phyloP scores from a whole-genome alignment of 768 basidiomycete species.

The Neoboletus subvelutipes region DNA sequence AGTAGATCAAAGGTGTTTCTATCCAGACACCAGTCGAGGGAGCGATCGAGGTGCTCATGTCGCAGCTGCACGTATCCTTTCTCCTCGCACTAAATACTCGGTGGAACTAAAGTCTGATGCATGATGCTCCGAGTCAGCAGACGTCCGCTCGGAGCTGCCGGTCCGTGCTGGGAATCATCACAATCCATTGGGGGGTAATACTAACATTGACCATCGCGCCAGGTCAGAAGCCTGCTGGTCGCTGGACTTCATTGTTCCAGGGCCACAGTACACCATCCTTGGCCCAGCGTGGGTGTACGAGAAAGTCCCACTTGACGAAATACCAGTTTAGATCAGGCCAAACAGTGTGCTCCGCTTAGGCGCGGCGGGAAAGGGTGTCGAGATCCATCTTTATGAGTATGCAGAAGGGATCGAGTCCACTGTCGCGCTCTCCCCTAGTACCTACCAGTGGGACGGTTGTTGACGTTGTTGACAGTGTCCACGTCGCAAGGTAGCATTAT shows the following conservation, averaged over 20 bases:
- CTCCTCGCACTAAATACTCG: too few relatives aligned
- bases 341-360: neutral
- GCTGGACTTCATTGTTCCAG: conserved; percentile 63
- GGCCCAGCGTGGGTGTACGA: conserved; percentile 30
- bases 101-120: neutral
- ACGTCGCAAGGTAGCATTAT: neutral
- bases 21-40: conserved; percentile 43
- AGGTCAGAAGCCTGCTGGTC: conserved; percentile 39
- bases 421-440: too few relatives aligned
- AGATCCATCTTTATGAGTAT: neutral
- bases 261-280: conserved; percentile 46
- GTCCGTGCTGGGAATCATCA: neutral
- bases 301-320: conserved; percentile 45
- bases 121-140: neutral
- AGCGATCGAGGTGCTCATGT: conserved; percentile 3
- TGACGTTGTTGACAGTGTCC: neutral
- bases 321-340: neutral
- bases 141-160: neutral
- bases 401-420: neutral
- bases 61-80: neutral
- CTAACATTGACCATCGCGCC: neutral
- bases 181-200: neutral
- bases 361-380: neutral
- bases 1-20: conserved; percentile 66
- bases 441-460: neutral